Conservation (phyloP, 1,139 yeast genomes). For the Scheffersomyces illinoinensis region DNA sequence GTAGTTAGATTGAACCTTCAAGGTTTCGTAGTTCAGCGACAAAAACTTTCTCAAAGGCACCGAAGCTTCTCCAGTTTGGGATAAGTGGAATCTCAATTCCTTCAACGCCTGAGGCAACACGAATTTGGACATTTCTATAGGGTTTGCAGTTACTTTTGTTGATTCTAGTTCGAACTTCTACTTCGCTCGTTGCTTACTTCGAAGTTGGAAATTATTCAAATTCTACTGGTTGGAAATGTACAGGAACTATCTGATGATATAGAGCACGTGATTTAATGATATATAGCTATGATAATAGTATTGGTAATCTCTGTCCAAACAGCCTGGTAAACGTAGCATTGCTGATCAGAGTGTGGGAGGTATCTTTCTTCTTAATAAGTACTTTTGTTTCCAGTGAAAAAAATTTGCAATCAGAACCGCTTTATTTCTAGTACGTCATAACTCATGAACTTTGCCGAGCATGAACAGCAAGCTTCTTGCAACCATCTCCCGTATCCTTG, state of each 20-base stretch:
- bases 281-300: too few species aligned
- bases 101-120: constrained; percentile 65
- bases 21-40: constrained; percentile 56
- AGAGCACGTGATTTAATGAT: not conserved
- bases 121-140: constrained; percentile 50
- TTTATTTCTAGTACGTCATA: not conserved
- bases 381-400: not conserved
- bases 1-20: constrained; percentile 50
- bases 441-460: not conserved
- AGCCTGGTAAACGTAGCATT: not conserved
- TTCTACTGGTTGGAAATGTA: not conserved
- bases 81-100: constrained; percentile 78
- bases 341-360: too few species aligned
- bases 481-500: too few species aligned
- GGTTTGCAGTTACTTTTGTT: constrained; percentile 5
- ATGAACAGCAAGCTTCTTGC: too few species aligned
- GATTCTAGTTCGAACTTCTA: constrained; percentile 8
- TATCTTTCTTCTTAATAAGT: not conserved
- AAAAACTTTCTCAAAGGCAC: constrained; percentile 65
- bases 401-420: not conserved
- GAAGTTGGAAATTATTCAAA: constrained; percentile 1
- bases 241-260: not conserved
- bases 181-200: constrained; percentile 1
- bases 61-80: constrained; percentile 74
- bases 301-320: not conserved